phyloP scores from a whole-genome alignment of 108 stramenopile genomes.

The Skeletonema costatum region DNA sequence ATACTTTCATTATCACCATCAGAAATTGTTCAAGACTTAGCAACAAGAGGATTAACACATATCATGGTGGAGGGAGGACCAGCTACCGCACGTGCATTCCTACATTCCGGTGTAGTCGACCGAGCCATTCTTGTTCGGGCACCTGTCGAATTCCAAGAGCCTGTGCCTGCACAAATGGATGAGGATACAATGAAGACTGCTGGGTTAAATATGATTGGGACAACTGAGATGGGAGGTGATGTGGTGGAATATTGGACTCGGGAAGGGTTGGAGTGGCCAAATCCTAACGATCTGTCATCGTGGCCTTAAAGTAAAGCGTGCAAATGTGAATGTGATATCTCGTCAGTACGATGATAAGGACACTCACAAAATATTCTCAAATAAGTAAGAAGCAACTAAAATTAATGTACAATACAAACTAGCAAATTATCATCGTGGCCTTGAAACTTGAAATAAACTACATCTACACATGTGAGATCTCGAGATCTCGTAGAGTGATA shows the following conservation, averaged over 20 bases:
- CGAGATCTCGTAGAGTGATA: too few relatives aligned
- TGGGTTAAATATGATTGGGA: constrained; percentile 62
- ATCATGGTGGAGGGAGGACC: constrained; percentile 90
- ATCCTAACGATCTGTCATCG: constrained; percentile 18
- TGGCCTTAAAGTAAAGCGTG: constrained; percentile 67
- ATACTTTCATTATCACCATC: constrained; percentile 40
- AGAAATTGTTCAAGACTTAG: constrained; percentile 44
- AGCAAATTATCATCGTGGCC: constrained; percentile 75
- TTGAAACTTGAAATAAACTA: not conserved
- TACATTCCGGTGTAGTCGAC: constrained; percentile 62
- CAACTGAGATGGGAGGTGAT: constrained; percentile 52
- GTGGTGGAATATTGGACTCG: constrained; percentile 67
- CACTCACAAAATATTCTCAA: too few relatives aligned
- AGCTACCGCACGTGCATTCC: constrained; percentile 62
- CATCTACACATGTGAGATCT: too few relatives aligned
- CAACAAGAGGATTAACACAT: constrained; percentile 53
- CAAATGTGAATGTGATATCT: too few relatives aligned
- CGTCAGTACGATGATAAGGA: too few relatives aligned
- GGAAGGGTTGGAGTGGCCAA: constrained; percentile 64
- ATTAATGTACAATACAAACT: too few relatives aligned
- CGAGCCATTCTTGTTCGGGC: constrained; percentile 74
- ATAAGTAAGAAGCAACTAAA: too few relatives aligned
- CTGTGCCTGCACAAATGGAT: constrained; percentile 56
- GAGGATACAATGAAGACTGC: constrained; percentile 44
- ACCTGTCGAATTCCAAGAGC: constrained; percentile 54